Conservation (phyloP, 495 filamentous ascomycete genomes). For the Neurospora discreta region DNA sequence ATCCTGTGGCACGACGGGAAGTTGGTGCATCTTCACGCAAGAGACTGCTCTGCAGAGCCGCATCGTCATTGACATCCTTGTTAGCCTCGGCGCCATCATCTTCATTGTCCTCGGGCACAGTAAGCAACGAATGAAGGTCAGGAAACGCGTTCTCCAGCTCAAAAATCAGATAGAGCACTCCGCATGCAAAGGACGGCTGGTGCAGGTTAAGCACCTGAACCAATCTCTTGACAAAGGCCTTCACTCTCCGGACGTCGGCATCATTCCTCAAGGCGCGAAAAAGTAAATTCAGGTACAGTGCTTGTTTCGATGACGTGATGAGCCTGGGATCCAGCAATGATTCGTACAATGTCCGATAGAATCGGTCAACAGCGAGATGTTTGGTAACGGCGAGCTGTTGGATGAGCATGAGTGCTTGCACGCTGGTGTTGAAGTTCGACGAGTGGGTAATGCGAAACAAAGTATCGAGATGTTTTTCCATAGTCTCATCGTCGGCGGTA, state of each 20-base stretch:
- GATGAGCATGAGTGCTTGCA: conserved; percentile 91
- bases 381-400: conserved; percentile 80
- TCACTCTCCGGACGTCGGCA: conserved; percentile 73
- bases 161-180: conserved; percentile 73
- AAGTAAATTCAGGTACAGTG: conserved; percentile 84
- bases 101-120: conserved; percentile 55
- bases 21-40: conserved; percentile 4
- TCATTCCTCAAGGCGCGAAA: conserved; percentile 82
- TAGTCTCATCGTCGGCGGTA: conserved; percentile 60
- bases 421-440: conserved; percentile 95
- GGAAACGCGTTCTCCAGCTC: conserved; percentile 70
- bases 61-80: conserved; percentile 51
- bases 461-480: conserved; percentile 84
- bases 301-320: conserved; percentile 83
- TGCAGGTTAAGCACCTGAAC: conserved; percentile 79
- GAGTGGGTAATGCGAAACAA: conserved; percentile 93
- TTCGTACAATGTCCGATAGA: conserved; percentile 91
- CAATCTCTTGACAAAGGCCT: conserved; percentile 89
- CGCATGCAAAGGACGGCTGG: conserved; percentile 85
- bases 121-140: conserved; percentile 59
- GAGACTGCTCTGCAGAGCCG: conserved; percentile 11
- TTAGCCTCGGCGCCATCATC: conserved; percentile 29
- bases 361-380: conserved; percentile 68
- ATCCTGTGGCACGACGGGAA: conserved; percentile 23
- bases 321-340: conserved; percentile 85